A percentile compares a stretch with the other conserved stretches of the same genome.
Evolutionary conservation across 108 stramenopile species (phyloP).

Genomic region (Fragilaria crotonensis): DNA sequence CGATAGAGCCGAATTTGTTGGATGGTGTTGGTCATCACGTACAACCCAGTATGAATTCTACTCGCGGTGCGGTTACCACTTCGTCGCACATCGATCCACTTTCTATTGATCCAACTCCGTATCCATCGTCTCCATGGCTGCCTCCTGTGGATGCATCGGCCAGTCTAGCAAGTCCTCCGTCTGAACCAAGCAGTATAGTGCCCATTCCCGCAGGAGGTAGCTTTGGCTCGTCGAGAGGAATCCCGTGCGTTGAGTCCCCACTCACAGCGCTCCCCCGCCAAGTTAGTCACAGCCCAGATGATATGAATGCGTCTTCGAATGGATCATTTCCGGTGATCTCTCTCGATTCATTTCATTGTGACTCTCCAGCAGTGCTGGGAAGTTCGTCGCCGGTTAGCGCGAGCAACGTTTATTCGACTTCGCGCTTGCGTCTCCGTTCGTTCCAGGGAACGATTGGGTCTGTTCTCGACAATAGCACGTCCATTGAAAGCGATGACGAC

Average conservation of each 20-base stretch:
- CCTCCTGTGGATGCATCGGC: slow-evolving; percentile 1
- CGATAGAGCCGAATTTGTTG: not conserved
- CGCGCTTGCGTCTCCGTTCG: not conserved
- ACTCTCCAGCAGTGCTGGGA: not conserved
- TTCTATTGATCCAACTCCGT: slow-evolving; percentile 55
- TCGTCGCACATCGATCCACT: slow-evolving; percentile 41
- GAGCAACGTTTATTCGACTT: not conserved
- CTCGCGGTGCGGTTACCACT: slow-evolving; percentile 1
- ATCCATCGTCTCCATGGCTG: slow-evolving; percentile 9
- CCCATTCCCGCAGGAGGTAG: not conserved
- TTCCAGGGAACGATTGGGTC: slow-evolving; percentile 9
- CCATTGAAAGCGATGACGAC: slow-evolving; percentile 29
- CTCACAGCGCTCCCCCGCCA: not conserved
- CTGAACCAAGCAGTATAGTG: not conserved
- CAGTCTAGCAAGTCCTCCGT: not conserved
- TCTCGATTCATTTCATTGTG: not conserved
- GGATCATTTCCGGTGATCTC: not conserved
- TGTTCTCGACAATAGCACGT: slow-evolving; percentile 35
- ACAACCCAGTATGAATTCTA: slow-evolving; percentile 10
- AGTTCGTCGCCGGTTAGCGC: not conserved
- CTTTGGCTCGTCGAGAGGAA: not conserved
- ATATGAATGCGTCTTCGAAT: not conserved
- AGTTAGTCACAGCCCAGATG: not conserved
- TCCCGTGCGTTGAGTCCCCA: not conserved
- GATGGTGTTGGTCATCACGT: not conserved